Conservation (phyloP, 202 grass and related monocot genomes). For the Musa balbisiana region DNA sequence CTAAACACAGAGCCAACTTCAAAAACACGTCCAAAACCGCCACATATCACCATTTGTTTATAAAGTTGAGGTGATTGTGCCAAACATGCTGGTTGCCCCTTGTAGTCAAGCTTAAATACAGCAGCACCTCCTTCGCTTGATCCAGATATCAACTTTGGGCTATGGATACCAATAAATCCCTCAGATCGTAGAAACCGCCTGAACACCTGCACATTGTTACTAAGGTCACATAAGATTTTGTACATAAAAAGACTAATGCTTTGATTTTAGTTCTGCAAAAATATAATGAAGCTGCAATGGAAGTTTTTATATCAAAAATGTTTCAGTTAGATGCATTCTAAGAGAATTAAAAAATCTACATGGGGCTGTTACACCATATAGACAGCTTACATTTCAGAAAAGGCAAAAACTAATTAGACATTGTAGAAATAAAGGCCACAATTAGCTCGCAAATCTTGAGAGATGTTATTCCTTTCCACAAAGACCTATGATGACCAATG, state of each 20-base stretch:
- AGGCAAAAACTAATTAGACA: no score
- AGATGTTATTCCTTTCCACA: background rate
- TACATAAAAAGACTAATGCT: background rate
- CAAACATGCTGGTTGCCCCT: slow-evolving; percentile 75
- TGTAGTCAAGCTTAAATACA: slow-evolving; percentile 85
- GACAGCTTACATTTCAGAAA: no score
- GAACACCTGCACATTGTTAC: slow-evolving; percentile 36
- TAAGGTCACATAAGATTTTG: no score
- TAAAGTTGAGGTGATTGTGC: slow-evolving; percentile 72
- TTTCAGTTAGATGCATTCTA: background rate
- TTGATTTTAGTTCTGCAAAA: background rate
- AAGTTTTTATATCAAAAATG: background rate
- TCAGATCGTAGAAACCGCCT: slow-evolving; percentile 49
- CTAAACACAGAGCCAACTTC: slow-evolving; percentile 83
- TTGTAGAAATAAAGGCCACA: background rate
- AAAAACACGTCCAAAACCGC: slow-evolving; percentile 73
- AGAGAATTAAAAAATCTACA: background rate
- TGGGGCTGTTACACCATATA: no score
- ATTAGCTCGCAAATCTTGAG: background rate
- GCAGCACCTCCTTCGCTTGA: slow-evolving; percentile 88
- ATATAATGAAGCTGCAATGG: background rate
- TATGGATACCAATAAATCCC: slow-evolving; percentile 67
- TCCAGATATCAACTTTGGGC: slow-evolving; percentile 59
- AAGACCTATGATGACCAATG: background rate
- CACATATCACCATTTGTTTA: slow-evolving; percentile 75